A percentile compares a stretch with the other conserved stretches of the same genome.
These are phyloP conservation scores for Mariannaea sp. DNA, from an alignment of 2,329 filamentous ascomycete species.

Conservation along the genomic window DNA sequence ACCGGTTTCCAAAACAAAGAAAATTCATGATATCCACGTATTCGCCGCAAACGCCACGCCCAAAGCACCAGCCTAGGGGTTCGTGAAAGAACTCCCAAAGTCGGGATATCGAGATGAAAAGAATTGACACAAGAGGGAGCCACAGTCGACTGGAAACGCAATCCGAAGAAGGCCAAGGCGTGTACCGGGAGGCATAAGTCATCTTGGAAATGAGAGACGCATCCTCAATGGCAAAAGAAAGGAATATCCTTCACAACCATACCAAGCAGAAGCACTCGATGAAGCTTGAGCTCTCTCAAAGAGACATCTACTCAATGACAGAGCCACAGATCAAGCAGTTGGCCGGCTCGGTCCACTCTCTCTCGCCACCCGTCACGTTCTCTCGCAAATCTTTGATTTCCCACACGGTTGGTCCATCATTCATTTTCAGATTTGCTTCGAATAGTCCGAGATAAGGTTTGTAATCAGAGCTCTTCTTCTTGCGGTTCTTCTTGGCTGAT, in stretches of 20 bases:
- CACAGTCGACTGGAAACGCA: neutral
- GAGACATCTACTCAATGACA: slow-evolving; percentile 48
- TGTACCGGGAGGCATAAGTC: neutral
- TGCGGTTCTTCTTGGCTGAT: slow-evolving; percentile 44
- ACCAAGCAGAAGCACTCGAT: neutral
- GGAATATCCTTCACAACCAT: no score
- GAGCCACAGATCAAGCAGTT: slow-evolving; percentile 56
- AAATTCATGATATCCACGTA: slow-evolving; percentile 26
- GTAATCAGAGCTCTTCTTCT: slow-evolving; percentile 44
- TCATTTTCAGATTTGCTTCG: slow-evolving; percentile 54
- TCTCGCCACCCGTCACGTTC: slow-evolving; percentile 53
- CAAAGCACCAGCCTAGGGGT: slow-evolving; percentile 34
- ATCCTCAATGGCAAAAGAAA: neutral
- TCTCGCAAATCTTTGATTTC: slow-evolving; percentile 58
- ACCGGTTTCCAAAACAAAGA: slow-evolving; percentile 24
- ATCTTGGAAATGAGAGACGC: neutral
- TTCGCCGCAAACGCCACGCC: slow-evolving; percentile 38
- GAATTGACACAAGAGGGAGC: slow-evolving; percentile 12
- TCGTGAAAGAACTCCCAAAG: slow-evolving; percentile 31
- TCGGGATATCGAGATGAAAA: slow-evolving; percentile 30
- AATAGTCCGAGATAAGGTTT: slow-evolving; percentile 60
- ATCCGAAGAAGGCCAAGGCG: neutral
- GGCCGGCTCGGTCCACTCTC: slow-evolving; percentile 57
- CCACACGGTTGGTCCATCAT: slow-evolving; percentile 53
- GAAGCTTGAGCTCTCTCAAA: neutral